Percentiles rank a stretch among this genome's conserved stretches.
phyloP scores from a whole-genome alignment of 306 rosid species.

The Erythrophleum fordii region DNA sequence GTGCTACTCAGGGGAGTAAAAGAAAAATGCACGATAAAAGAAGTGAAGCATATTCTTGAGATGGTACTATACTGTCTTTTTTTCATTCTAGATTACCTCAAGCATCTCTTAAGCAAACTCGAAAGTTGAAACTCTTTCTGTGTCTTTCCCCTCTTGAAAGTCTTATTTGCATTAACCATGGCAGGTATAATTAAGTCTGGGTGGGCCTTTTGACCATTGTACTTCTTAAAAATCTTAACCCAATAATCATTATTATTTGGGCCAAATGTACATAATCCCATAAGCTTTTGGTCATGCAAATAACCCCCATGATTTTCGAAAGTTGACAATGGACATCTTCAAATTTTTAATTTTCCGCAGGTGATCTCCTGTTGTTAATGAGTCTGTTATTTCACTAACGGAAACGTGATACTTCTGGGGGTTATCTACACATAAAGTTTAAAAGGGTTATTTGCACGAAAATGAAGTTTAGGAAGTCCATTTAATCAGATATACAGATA shows the following conservation, averaged over 20 bases:
- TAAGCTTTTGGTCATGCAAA: not conserved
- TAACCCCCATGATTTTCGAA: not conserved
- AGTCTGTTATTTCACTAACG: not conserved
- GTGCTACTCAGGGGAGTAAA: slow-evolving; percentile 66
- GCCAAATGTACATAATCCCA: not conserved
- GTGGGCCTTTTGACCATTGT: slow-evolving; percentile 20
- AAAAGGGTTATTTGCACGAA: too few relatives aligned
- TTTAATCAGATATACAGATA: not conserved
- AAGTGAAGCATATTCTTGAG: slow-evolving; percentile 84
- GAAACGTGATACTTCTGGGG: not conserved
- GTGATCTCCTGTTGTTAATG: not conserved
- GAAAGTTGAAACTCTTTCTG: not conserved
- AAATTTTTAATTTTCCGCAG: not conserved
- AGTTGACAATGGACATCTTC: not conserved
- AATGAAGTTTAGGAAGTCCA: not conserved
- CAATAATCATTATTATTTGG: slow-evolving; percentile 10
- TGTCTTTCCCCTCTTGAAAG: not conserved
- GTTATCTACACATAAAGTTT: not conserved
- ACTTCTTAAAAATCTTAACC: slow-evolving; percentile 21
- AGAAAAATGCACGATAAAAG: slow-evolving; percentile 71
- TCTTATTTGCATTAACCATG: slow-evolving; percentile 19
- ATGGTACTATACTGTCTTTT: slow-evolving; percentile 55
- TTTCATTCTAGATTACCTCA: slow-evolving; percentile 27
- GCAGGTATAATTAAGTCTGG: not conserved
- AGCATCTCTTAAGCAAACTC: slow-evolving; percentile 17